Evolutionary conservation across 2,329 filamentous ascomycete species (phyloP).

Genomic region (Scytalidium sp.): DNA sequence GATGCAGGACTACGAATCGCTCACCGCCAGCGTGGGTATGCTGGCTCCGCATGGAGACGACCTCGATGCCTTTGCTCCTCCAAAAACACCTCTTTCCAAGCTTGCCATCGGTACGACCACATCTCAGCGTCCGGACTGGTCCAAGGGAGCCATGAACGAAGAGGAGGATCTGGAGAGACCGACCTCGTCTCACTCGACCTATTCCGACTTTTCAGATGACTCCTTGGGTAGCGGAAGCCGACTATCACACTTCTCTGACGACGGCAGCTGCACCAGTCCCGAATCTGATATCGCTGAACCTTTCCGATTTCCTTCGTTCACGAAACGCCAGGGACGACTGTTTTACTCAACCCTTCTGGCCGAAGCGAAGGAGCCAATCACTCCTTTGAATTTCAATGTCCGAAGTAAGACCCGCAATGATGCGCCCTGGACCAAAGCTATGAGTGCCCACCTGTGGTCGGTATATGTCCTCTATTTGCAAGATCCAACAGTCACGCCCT

Average conservation of each 20-base stretch:
- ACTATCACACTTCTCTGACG: constrained; percentile 54
- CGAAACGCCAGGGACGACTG: constrained; percentile 16
- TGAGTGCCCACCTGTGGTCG: constrained; percentile 64
- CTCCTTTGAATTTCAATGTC: constrained; percentile 19
- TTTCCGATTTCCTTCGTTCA: constrained; percentile 22
- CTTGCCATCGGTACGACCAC: constrained; percentile 11
- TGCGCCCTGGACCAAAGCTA: constrained; percentile 61
- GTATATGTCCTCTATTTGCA: constrained; percentile 63
- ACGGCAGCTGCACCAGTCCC: constrained; percentile 51
- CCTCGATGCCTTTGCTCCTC: constrained; percentile 38
- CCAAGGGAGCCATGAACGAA: constrained; percentile 16
- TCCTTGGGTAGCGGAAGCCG: constrained; percentile 55
- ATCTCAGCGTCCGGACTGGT: constrained; percentile 25
- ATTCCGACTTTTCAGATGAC: constrained; percentile 55
- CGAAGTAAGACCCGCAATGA: constrained; percentile 30
- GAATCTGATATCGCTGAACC: constrained; percentile 39
- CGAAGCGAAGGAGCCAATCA: constrained; percentile 6
- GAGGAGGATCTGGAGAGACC: constrained; percentile 20
- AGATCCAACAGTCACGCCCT: constrained; percentile 65
- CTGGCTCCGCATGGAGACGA: constrained; percentile 18
- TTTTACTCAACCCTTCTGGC: neutral
- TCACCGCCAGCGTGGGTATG: constrained; percentile 12
- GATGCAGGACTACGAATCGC: constrained; percentile 19
- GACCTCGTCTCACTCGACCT: constrained; percentile 21
- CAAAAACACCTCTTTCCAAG: constrained; percentile 54